Evolutionary conservation across 2,329 filamentous ascomycete species (phyloP).

Genomic region (Verruconis gallopava): DNA sequence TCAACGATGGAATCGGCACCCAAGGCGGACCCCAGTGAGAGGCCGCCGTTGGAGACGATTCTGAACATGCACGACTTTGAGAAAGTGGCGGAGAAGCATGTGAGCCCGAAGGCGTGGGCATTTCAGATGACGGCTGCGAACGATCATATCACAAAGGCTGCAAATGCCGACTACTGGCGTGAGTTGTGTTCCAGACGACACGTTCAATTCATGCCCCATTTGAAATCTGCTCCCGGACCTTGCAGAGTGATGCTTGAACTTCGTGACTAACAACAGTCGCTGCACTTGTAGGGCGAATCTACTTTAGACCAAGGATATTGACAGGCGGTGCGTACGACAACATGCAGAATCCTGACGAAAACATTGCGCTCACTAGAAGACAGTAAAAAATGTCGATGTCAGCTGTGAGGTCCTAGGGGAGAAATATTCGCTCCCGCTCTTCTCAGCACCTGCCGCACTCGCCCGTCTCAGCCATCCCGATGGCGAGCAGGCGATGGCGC

Average conservation of each 20-base stretch:
- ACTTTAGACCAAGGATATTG: conserved; percentile 34
- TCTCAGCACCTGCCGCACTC: conserved; percentile 25
- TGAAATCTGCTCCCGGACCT: too few relatives aligned
- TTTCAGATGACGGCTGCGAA: conserved; percentile 40
- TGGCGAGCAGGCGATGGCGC: conserved; percentile 26
- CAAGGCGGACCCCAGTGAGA: conserved; percentile 12
- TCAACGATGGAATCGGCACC: conserved; percentile 7
- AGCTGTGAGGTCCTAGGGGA: conserved; percentile 23
- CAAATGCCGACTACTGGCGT: conserved; percentile 30
- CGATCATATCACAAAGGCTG: conserved; percentile 33
- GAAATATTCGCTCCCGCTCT: conserved; percentile 22
- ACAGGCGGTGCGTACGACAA: too few relatives aligned
- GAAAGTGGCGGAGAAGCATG: conserved; percentile 23
- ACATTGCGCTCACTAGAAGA: too few relatives aligned
- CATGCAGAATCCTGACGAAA: too few relatives aligned
- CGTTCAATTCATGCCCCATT: too few relatives aligned
- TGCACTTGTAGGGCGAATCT: too few relatives aligned
- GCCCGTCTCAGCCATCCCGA: conserved; percentile 24
- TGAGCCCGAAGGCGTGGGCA: conserved; percentile 28
- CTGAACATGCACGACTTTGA: conserved; percentile 37
- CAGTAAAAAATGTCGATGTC: conserved; percentile 24
- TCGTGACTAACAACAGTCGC: too few relatives aligned
- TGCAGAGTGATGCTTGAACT: too few relatives aligned
- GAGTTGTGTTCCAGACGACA: too few relatives aligned
- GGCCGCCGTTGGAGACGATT: conserved; percentile 33